These are phyloP conservation scores for Calonectria pauciramosa DNA, from an alignment of 2,329 filamentous ascomycete genomes.

Conservation along the genomic window DNA sequence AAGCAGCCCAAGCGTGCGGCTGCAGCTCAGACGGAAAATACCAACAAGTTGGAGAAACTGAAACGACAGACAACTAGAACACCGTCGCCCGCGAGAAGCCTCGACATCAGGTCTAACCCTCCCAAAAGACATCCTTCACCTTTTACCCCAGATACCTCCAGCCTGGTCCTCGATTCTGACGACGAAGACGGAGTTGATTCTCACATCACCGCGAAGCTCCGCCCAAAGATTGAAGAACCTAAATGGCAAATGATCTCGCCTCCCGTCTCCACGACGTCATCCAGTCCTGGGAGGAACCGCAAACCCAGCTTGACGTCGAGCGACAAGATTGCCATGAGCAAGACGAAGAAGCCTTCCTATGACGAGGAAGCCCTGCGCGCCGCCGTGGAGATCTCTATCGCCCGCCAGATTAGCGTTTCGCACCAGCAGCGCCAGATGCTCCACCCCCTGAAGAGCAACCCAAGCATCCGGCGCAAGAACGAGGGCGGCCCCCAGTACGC, in stretches of 20 bases:
- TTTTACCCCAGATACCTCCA: conserved; percentile 36
- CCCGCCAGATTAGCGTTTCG: conserved; percentile 76
- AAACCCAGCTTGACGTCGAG: conserved; percentile 36
- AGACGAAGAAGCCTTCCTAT: conserved; percentile 20
- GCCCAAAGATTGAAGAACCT: conserved; percentile 56
- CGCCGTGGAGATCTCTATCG: conserved; percentile 76
- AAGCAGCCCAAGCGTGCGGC: conserved; percentile 43
- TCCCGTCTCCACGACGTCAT: conserved; percentile 51
- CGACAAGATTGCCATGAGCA: conserved; percentile 40
- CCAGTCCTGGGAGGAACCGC: conserved; percentile 26
- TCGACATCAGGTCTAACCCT: conserved; percentile 17
- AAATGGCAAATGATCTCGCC: conserved; percentile 64
- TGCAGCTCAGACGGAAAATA: conserved; percentile 5
- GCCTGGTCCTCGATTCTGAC: conserved; percentile 59
- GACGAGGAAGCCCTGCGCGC: conserved; percentile 58
- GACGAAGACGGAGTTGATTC: conserved; percentile 43
- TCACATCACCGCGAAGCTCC: conserved; percentile 48
- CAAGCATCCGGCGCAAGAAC: conserved; percentile 37
- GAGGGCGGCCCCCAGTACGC: conserved; percentile 27
- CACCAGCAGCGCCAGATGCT: conserved; percentile 72
- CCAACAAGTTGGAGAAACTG: conserved; percentile 23
- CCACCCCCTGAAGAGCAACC: conserved; percentile 63
- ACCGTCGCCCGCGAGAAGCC: conserved; percentile 28
- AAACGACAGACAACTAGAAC: conserved; percentile 16
- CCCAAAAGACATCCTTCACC: conserved; percentile 35